Evolutionary conservation across 2,329 filamentous ascomycete genomes (phyloP).

Genomic region (Hypoxylon sp.): DNA sequence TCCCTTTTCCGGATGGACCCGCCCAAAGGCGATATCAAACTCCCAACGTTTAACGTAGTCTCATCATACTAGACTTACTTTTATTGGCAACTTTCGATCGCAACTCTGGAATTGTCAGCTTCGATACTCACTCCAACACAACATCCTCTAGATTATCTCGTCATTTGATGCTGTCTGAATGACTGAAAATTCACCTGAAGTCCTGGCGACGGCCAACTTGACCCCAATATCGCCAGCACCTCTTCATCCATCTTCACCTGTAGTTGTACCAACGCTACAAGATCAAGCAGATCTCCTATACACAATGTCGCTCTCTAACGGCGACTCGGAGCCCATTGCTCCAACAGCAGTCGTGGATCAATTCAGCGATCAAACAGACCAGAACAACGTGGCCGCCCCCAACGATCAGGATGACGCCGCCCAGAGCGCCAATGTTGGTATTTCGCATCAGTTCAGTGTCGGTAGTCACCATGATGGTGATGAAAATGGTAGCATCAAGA

Average conservation of each 20-base stretch:
- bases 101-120: conserved; percentile 1
- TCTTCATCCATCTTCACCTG: conserved; percentile 63
- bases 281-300: conserved; percentile 67
- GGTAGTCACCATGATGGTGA: conserved; percentile 55
- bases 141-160: conserved; percentile 19
- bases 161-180: conserved; percentile 56
- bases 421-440: conserved; percentile 2
- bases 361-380: conserved; percentile 11
- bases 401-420: conserved; percentile 19
- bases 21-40: background rate
- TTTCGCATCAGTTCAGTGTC: conserved; percentile 9
- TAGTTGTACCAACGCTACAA: conserved; percentile 66
- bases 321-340: conserved; percentile 48
- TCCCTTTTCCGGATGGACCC: conserved; percentile 6
- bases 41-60: background rate
- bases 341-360: conserved; percentile 20
- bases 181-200: conserved; percentile 63
- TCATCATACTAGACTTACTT: conserved; percentile 7
- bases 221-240: conserved; percentile 67
- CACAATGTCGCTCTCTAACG: conserved; percentile 57
- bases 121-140: background rate
- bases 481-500: conserved; percentile 34
- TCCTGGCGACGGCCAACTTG: conserved; percentile 68
- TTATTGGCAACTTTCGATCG: background rate
- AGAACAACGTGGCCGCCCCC: conserved; percentile 19